Conservation (phyloP, 805 yeast genomes). For the Candida maris region DNA sequence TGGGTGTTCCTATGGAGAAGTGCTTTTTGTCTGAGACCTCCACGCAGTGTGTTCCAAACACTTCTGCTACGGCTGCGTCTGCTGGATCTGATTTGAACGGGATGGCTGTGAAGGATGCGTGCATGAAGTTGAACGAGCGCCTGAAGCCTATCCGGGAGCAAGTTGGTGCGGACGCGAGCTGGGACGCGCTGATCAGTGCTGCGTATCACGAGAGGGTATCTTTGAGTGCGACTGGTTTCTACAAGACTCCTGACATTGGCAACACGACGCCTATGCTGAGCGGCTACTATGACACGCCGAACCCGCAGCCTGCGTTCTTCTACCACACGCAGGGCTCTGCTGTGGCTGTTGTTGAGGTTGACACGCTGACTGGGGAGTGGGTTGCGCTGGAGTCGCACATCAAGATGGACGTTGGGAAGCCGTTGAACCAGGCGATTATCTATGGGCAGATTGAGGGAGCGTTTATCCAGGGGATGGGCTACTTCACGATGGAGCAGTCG, state of each 20-base stretch:
- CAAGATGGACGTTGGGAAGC: constrained; percentile 47
- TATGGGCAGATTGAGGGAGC: constrained; percentile 52
- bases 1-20: constrained; percentile 38
- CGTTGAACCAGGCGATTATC: constrained; percentile 46
- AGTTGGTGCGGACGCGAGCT: constrained; percentile 34
- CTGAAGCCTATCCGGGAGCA: constrained; percentile 36
- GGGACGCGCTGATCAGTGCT: constrained; percentile 37
- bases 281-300: constrained; percentile 29
- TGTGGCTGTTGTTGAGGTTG: constrained; percentile 40
- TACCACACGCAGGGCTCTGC: constrained; percentile 48
- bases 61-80: constrained; percentile 48
- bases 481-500: constrained; percentile 46
- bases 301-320: constrained; percentile 44
- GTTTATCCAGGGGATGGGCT: constrained; percentile 47
- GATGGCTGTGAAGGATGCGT: constrained; percentile 46
- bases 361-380: constrained; percentile 48
- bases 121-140: constrained; percentile 41
- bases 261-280: constrained; percentile 32
- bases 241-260: constrained; percentile 48
- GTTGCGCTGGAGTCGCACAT: constrained; percentile 38
- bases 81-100: constrained; percentile 48
- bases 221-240: constrained; percentile 46
- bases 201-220: constrained; percentile 45
- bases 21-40: constrained; percentile 44
- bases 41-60: constrained; percentile 44